Percentiles rank a stretch among this genome's conserved stretches.
Conservation (phyloP, 2,329 filamentous ascomycete genomes). For the Exophiala bonariae region DNA sequence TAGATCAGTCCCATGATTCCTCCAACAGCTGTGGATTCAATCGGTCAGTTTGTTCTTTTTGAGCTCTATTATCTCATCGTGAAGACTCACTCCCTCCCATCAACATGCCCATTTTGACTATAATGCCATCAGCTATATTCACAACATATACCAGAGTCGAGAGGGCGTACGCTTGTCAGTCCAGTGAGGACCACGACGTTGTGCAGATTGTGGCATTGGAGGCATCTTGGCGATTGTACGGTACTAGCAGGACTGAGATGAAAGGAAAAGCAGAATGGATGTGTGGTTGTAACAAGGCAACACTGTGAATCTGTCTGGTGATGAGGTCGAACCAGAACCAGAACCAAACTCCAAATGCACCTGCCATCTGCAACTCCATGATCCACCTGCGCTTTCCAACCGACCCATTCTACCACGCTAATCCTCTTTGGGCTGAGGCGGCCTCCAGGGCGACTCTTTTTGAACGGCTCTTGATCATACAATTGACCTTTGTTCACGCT, state of each 20-base stretch:
- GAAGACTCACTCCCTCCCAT: conserved; percentile 88
- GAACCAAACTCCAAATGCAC: too few species aligned
- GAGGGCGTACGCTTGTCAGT: conserved; percentile 66
- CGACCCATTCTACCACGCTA: not conserved
- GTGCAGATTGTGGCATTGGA: conserved; percentile 30
- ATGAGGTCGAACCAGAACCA: too few species aligned
- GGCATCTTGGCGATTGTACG: conserved; percentile 28
- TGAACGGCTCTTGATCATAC: too few species aligned
- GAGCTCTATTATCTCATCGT: conserved; percentile 2
- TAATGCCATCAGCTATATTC: conserved; percentile 32
- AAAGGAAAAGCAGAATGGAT: too few species aligned
- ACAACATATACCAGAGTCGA: too few species aligned
- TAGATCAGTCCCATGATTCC: conserved; percentile 98
- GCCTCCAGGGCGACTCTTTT: too few species aligned
- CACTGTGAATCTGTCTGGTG: too few species aligned
- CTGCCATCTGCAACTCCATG: conserved; percentile 6
- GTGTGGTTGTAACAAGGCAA: too few species aligned
- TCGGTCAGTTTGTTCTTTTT: conserved; percentile 24
- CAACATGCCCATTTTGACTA: conserved; percentile 97
- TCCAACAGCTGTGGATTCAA: conserved; percentile 71
- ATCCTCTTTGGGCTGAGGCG: too few species aligned
- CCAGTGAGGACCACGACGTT: conserved; percentile 60
- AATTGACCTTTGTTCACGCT: too few species aligned
- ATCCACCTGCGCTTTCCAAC: not conserved
- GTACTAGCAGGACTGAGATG: too few species aligned